Conservation (phyloP, 805 yeast genomes). For the Lipomyces yamanashiensis region DNA sequence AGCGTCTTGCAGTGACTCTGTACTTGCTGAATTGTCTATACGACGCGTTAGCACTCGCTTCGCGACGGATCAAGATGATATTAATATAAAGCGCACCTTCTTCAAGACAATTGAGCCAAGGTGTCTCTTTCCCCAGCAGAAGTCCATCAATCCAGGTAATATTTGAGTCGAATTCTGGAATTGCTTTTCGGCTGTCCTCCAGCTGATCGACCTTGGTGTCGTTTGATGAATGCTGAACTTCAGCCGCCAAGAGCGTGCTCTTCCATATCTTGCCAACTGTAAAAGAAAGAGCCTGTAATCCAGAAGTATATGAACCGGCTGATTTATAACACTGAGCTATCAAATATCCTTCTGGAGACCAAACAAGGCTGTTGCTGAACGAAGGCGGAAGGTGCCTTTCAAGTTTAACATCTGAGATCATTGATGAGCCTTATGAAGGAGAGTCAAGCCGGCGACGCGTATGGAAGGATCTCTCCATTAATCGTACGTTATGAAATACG, state of each 20-base stretch:
- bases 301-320: slow-evolving; percentile 3
- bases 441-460: too few species aligned
- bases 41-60: not conserved
- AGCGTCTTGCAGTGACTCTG: slow-evolving; percentile 1
- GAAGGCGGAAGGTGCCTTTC: slow-evolving; percentile 20
- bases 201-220: not conserved
- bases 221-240: not conserved
- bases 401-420: slow-evolving; percentile 26
- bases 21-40: not conserved
- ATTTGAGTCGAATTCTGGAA: slow-evolving; percentile 2
- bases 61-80: not conserved
- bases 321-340: slow-evolving; percentile 2
- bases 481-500: too few species aligned
- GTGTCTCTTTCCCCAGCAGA: not conserved
- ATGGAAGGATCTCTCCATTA: too few species aligned
- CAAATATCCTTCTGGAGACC: slow-evolving; percentile 31
- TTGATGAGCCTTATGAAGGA: not conserved
- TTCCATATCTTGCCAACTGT: slow-evolving; percentile 18
- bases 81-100: not conserved
- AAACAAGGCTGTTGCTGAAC: slow-evolving; percentile 10
- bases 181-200: not conserved
- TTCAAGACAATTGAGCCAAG: not conserved
- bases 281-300: slow-evolving; percentile 10
- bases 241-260: not conserved
- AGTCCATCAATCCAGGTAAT: not conserved